Conservation (phyloP, 306 rosid species). For the Fragaria ananassa region DNA sequence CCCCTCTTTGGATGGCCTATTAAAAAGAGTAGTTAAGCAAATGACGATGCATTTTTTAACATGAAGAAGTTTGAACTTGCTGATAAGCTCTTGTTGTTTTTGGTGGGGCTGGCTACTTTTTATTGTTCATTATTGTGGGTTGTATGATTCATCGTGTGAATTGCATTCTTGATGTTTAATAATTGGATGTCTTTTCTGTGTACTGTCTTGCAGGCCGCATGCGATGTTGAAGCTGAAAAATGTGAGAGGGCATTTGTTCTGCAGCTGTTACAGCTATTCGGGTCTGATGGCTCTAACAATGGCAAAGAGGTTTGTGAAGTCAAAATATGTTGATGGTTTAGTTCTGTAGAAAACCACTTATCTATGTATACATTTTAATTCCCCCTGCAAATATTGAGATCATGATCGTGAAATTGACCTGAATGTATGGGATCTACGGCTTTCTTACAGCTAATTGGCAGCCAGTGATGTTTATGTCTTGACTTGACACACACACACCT, state of each 20-base stretch:
- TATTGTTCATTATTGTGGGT: not conserved
- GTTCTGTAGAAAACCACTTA: not conserved
- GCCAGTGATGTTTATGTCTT: not conserved
- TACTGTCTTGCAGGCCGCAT: constrained; percentile 56
- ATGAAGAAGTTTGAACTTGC: not conserved
- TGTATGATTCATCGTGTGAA: not conserved
- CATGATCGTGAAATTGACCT: not conserved
- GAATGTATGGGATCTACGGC: not conserved
- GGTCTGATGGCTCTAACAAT: constrained; percentile 48
- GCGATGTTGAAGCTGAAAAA: constrained; percentile 65
- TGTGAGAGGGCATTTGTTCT: constrained; percentile 84
- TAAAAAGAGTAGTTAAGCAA: not conserved
- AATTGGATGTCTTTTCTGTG: not conserved
- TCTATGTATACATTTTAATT: not conserved
- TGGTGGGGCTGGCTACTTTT: not conserved
- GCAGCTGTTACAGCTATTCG: constrained; percentile 65
- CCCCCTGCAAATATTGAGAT: not conserved
- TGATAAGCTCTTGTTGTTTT: not conserved
- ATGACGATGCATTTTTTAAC: not conserved
- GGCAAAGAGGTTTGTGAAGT: constrained; percentile 64
- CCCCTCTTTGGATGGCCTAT: not conserved
- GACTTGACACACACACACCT: not conserved
- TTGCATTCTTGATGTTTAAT: not conserved
- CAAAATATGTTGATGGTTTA: not conserved
- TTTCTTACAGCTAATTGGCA: not conserved